Base-by-base conservation (phyloP, 169 alveolate species). In the Eimeria acervulina region DNA sequence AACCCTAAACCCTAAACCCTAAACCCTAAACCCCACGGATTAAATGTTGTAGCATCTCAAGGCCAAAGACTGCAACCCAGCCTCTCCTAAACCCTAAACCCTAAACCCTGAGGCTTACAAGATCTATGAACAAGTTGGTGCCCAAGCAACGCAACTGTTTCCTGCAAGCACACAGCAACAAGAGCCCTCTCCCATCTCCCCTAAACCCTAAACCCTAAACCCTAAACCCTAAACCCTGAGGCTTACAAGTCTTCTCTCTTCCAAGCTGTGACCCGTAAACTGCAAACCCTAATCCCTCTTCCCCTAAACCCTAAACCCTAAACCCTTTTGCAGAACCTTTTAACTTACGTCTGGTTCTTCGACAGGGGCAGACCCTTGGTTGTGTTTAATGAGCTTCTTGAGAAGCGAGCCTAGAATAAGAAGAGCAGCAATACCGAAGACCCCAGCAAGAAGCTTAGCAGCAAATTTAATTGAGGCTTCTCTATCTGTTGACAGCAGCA, bases 401-500 rank as follows among this genome's bases (percentile, higher is more conserved):
- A 36, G 26, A 7, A 78, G 31, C 19, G 28, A 17, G 36, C 26
- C 38, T 19, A 23, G 36, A 4, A 33, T 38, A 33, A 78, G 36
- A 40, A 38, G 40, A 15, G 63, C 88, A 1, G 21, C 88, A 42
- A 78, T 12, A 2, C 63, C 88, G 13, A 78, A 15, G 12, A 76
- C 31, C 38, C 61, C 52, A 38, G 13, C 21, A 23, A 26, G 17
- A 78, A 38, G 36, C 28, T 2, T 26, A 7, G 6, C 42, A 33
- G 15, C 17, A n/a, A 13, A 40, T 26, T 26, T 23, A 3, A 90
- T 61, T 59, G n/a, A 74, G 89, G 26, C 13, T 52, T 23, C 78
- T 93, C 1, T 84, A 93, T 61, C 63, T 40, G 10, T 91, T 33
- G 19, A 40, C 85, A 78, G 84, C 28, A 21, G 96, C 93, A 38